Conservation (phyloP, 1,284 basidiomycete genomes). For the Cutaneotrichosporon spelunceum region DNA sequence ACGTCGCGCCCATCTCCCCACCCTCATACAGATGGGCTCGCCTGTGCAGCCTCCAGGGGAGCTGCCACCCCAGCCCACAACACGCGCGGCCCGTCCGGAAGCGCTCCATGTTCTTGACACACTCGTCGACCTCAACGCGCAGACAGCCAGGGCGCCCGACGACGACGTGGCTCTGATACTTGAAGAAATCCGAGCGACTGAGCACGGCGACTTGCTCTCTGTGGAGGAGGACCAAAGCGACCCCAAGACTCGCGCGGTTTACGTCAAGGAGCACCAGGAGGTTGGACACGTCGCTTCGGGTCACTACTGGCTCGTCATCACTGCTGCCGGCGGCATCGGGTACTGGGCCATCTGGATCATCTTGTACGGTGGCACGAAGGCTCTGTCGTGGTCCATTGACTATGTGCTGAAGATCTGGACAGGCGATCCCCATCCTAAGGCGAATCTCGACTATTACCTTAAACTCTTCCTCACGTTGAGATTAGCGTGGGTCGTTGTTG, state of each 20-base stretch:
- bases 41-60: conserved; percentile 8
- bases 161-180: neutral
- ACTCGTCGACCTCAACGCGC: conserved; percentile 6
- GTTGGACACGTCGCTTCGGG: conserved; percentile 52
- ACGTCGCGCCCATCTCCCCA: conserved; percentile 16
- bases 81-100: neutral
- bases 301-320: conserved; percentile 44
- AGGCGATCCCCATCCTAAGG: conserved; percentile 27
- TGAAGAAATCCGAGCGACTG: neutral
- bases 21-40: conserved; percentile 18
- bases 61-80: neutral
- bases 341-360: conserved; percentile 48
- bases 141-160: neutral
- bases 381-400: conserved; percentile 25
- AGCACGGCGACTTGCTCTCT: conserved; percentile 4
- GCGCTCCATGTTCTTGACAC: conserved; percentile 3
- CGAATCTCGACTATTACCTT: conserved; percentile 39
- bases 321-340: conserved; percentile 44
- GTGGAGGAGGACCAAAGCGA: neutral
- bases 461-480: conserved; percentile 31
- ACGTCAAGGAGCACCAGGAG: conserved; percentile 67
- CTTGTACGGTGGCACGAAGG: conserved; percentile 31
- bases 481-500: conserved; percentile 23
- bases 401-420: conserved; percentile 45
- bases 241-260: conserved; percentile 48